Conservation (phyloP, 306 rosid species). For the Vigna radiata region DNA sequence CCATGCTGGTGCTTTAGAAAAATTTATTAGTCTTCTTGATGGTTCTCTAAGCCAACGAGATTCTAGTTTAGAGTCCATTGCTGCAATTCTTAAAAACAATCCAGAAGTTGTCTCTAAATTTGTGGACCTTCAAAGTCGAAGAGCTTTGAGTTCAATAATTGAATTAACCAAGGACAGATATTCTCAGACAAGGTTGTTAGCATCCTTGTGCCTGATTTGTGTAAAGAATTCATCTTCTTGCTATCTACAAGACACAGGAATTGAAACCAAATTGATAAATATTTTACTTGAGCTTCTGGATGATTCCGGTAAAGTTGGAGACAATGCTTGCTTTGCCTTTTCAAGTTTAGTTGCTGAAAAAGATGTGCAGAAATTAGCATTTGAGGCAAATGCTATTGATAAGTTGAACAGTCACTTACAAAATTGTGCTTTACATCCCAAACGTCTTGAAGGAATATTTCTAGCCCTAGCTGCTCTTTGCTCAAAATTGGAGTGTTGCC, state of each 20-base stretch:
- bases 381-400: slow-evolving; percentile 92
- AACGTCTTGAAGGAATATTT: slow-evolving; percentile 83
- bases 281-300: slow-evolving; percentile 92
- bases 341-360: slow-evolving; percentile 73
- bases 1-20: slow-evolving; percentile 68
- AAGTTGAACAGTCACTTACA: slow-evolving; percentile 74
- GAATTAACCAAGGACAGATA: slow-evolving; percentile 77
- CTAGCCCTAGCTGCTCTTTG: slow-evolving; percentile 81
- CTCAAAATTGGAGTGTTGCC: slow-evolving; percentile 92
- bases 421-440: slow-evolving; percentile 56
- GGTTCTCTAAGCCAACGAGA: slow-evolving; percentile 87
- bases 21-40: slow-evolving; percentile 71
- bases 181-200: slow-evolving; percentile 83
- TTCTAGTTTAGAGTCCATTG: slow-evolving; percentile 87
- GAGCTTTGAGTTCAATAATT: slow-evolving; percentile 68
- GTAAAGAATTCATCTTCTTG: slow-evolving; percentile 74
- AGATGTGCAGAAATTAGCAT: slow-evolving; percentile 88
- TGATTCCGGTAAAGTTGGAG: slow-evolving; percentile 89
- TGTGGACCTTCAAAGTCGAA: slow-evolving; percentile 63
- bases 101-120: slow-evolving; percentile 74
- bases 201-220: slow-evolving; percentile 79
- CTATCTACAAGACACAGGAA: slow-evolving; percentile 77
- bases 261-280: slow-evolving; percentile 74
- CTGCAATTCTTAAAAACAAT: slow-evolving; percentile 69
- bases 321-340: slow-evolving; percentile 79